phyloP scores from a whole-genome alignment of 176 grass and related monocot genomes.

The Pontederia crassipes region DNA sequence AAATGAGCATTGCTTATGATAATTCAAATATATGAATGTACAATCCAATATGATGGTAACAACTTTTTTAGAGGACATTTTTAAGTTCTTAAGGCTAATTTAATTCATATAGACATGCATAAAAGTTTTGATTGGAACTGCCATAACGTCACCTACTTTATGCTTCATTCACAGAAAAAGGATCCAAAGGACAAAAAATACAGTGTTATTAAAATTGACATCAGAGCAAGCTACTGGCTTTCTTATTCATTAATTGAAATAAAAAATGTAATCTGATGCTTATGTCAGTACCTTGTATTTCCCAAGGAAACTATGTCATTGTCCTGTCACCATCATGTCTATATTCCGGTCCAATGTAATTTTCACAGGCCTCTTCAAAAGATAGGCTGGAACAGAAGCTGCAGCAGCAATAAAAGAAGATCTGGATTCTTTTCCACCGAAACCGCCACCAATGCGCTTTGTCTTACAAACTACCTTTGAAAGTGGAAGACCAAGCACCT shows the following conservation, averaged over 20 bases:
- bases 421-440: constrained; percentile 97
- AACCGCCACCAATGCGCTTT: constrained; percentile 91
- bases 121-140: too few species aligned
- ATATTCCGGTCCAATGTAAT: constrained; percentile 80
- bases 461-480: constrained; percentile 92
- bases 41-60: too few species aligned
- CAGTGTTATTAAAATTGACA: too few species aligned
- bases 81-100: too few species aligned
- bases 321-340: constrained; percentile 84
- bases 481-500: constrained; percentile 65
- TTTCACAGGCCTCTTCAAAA: constrained; percentile 64
- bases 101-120: too few species aligned
- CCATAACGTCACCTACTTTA: too few species aligned
- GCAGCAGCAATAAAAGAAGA: constrained; percentile 63
- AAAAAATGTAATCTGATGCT: neutral
- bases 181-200: too few species aligned
- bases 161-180: too few species aligned
- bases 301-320: constrained; percentile 86
- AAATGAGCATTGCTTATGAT: too few species aligned
- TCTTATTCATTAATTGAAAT: neutral
- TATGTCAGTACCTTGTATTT: constrained; percentile 68
- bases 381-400: constrained; percentile 61
- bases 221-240: too few species aligned
- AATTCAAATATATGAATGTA: too few species aligned
- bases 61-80: too few species aligned